phyloP scores from a whole-genome alignment of 371 early-diverging fungal species.

The Syncephalastrum racemosum region DNA sequence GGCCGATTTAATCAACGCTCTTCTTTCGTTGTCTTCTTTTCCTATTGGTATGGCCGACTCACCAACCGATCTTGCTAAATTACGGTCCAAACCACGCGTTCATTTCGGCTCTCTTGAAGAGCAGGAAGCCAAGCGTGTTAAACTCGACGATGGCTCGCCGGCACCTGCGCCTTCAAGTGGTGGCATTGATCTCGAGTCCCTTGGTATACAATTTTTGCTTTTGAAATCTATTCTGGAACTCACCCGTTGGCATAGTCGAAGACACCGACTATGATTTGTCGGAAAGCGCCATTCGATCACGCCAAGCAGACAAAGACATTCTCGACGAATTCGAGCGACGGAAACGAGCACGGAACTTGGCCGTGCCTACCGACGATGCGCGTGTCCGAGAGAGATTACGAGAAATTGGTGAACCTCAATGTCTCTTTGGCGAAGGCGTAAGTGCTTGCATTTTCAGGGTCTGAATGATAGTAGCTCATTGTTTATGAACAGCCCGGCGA shows the following conservation, averaged over 20 bases:
- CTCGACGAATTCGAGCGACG: constrained; percentile 86
- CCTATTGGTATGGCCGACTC: neutral
- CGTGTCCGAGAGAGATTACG: constrained; percentile 77
- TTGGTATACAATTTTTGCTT: constrained; percentile 24
- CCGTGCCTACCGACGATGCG: constrained; percentile 91
- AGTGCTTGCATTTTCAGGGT: constrained; percentile 7
- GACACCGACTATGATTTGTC: constrained; percentile 36
- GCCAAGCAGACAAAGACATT: constrained; percentile 70
- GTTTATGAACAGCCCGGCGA: constrained; percentile 72
- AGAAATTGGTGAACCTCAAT: constrained; percentile 82
- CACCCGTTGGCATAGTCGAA: constrained; percentile 19
- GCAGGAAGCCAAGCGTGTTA: constrained; percentile 35
- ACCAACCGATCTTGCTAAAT: constrained; percentile 20
- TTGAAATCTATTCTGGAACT: too few relatives aligned
- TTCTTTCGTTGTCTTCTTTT: neutral
- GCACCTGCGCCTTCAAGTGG: constrained; percentile 11
- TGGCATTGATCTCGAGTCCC: constrained; percentile 45
- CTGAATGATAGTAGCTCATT: neutral
- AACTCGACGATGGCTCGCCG: constrained; percentile 18
- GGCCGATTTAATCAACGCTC: too few relatives aligned
- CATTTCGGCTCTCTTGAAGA: constrained; percentile 51
- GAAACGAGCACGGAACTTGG: constrained; percentile 74
- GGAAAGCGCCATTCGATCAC: constrained; percentile 50
- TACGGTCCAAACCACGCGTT: constrained; percentile 39
- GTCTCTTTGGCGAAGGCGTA: constrained; percentile 94